phyloP scores from a whole-genome alignment of 352 stramenopile species.

The Globisporangium iwayamae region DNA sequence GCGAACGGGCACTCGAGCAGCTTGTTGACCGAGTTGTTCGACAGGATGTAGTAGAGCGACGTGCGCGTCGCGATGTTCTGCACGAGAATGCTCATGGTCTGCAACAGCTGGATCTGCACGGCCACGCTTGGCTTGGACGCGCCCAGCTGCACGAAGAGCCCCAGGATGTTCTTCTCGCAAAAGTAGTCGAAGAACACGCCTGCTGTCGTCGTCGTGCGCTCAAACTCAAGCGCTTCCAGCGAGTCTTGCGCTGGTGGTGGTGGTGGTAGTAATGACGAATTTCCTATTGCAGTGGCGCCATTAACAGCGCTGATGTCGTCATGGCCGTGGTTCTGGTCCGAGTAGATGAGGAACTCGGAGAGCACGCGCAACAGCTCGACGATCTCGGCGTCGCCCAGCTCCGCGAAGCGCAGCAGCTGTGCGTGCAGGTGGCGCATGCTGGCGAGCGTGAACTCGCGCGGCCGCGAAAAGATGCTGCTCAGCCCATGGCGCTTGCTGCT shows the following conservation, averaged over 20 bases:
- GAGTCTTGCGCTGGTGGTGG: not conserved
- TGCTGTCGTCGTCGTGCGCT: slow-evolving; percentile 22
- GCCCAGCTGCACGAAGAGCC: slow-evolving; percentile 86
- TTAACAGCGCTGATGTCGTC: slow-evolving; percentile 11
- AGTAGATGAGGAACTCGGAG: slow-evolving; percentile 87
- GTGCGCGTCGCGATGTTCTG: slow-evolving; percentile 88
- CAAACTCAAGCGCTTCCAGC: slow-evolving; percentile 22
- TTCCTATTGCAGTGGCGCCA: not conserved
- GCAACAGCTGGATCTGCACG: slow-evolving; percentile 92
- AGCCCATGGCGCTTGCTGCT: slow-evolving; percentile 2
- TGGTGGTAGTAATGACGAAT: not conserved
- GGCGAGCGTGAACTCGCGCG: slow-evolving; percentile 57
- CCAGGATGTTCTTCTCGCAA: slow-evolving; percentile 95
- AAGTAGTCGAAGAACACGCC: slow-evolving; percentile 95
- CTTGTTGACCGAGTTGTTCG: slow-evolving; percentile 94
- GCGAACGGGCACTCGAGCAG: slow-evolving; percentile 83
- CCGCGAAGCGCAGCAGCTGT: slow-evolving; percentile 51
- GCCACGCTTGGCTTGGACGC: slow-evolving; percentile 38
- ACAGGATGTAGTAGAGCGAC: slow-evolving; percentile 94
- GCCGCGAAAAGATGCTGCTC: slow-evolving; percentile 19
- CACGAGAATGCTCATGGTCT: slow-evolving; percentile 91
- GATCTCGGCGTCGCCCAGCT: slow-evolving; percentile 68
- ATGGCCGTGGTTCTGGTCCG: slow-evolving; percentile 67
- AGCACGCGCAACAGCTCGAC: slow-evolving; percentile 80
- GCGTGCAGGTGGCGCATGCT: slow-evolving; percentile 76